Conservation (phyloP, 2,329 filamentous ascomycete species). For the Xenosphaeropsis pyriputrescens region DNA sequence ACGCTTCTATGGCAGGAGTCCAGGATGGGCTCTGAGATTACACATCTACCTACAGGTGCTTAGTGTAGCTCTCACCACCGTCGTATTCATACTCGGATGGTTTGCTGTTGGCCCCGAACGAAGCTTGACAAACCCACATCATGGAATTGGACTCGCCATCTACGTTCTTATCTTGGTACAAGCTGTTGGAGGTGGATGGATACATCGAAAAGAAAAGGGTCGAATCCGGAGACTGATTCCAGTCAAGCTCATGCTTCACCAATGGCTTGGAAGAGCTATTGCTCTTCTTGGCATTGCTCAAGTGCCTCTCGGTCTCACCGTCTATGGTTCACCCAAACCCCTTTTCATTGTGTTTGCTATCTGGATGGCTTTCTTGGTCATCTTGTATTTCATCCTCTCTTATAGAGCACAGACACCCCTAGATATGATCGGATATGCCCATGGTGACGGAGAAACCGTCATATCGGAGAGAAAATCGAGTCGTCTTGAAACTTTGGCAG, state of each 20-base stretch:
- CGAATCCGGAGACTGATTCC: constrained; percentile 28
- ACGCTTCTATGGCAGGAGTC: constrained; percentile 52
- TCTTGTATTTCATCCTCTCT: constrained; percentile 67
- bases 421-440: constrained; percentile 27
- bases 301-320: constrained; percentile 73
- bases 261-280: constrained; percentile 70
- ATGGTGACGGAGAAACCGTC: constrained; percentile 23
- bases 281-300: constrained; percentile 75
- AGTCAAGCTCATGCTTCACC: constrained; percentile 42
- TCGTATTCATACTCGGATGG: constrained; percentile 61
- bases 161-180: constrained; percentile 62
- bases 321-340: constrained; percentile 79
- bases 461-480: constrained; percentile 22
- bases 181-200: constrained; percentile 51
- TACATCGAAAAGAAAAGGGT: constrained; percentile 24
- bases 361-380: constrained; percentile 57
- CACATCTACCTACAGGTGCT: constrained; percentile 66
- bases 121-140: constrained; percentile 67
- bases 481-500: constrained; percentile 30
- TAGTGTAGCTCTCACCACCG: constrained; percentile 51
- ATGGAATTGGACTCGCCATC: constrained; percentile 69
- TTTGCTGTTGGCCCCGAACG: constrained; percentile 62
- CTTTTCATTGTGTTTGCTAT: constrained; percentile 79
- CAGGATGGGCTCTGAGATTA: constrained; percentile 45
- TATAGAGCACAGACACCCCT: constrained; percentile 48